Percentiles rank a stretch among this genome's conserved stretches.
Conservation (phyloP, 176 grass and related monocot species). For the Cocos nucifera region DNA sequence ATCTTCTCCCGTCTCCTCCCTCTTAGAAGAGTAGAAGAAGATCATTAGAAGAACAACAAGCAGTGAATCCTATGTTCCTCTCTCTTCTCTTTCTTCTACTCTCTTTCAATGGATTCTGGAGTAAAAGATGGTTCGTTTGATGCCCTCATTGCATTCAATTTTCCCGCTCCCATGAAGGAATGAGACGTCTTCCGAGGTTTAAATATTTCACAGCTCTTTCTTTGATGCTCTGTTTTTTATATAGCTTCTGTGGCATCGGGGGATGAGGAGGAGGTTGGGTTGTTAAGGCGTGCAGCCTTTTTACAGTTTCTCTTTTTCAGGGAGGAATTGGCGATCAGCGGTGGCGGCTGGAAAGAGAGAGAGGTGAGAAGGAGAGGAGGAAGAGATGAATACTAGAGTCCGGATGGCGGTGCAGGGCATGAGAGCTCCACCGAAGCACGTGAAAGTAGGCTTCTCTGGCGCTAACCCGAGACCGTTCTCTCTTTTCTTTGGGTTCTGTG, state of each 20-base stretch:
- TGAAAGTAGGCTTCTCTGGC: constrained; percentile 51
- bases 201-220: neutral
- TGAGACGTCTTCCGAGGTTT: neutral
- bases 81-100: too few relatives aligned
- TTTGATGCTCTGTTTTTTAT: constrained; percentile 4
- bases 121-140: neutral
- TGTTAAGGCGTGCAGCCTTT: constrained; percentile 25
- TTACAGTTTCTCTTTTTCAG: constrained; percentile 24
- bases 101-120: too few relatives aligned
- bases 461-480: constrained; percentile 14
- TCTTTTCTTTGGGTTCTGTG: constrained; percentile 12
- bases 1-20: too few relatives aligned
- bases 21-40: too few relatives aligned
- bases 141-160: neutral
- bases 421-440: constrained; percentile 33
- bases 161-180: neutral
- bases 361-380: constrained; percentile 12
- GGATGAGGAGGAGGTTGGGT: constrained; percentile 18
- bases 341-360: neutral
- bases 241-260: constrained; percentile 16
- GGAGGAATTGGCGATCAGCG: constrained; percentile 1
- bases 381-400: constrained; percentile 26
- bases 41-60: too few relatives aligned
- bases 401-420: constrained; percentile 23
- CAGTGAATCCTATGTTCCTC: neutral